Conservation (phyloP, 2,329 filamentous ascomycete genomes). For the Aspergillus sp. region DNA sequence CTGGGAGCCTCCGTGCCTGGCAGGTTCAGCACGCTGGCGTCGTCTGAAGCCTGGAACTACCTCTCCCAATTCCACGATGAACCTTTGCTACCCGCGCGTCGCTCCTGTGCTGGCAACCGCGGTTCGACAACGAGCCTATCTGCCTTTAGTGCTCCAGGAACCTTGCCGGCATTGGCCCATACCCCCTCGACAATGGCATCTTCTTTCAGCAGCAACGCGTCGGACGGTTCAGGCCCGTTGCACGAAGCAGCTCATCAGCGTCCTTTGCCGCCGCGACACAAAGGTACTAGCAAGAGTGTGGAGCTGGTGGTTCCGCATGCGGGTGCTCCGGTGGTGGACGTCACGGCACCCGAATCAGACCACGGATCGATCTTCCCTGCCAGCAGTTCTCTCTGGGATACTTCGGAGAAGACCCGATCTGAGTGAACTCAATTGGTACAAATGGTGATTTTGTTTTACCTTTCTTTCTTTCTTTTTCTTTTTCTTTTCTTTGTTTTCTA, state of each 20-base stretch:
- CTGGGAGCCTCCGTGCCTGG: slow-evolving; percentile 7
- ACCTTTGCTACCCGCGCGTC: slow-evolving; percentile 10
- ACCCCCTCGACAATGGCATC: slow-evolving; percentile 33
- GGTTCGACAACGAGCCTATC: slow-evolving; percentile 28
- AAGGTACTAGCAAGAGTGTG: slow-evolving; percentile 24
- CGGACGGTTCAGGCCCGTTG: slow-evolving; percentile 24
- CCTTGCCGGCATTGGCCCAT: slow-evolving; percentile 26
- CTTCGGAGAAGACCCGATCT: slow-evolving; percentile 6
- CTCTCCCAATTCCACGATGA: slow-evolving; percentile 38
- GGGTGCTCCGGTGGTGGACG: slow-evolving; percentile 8
- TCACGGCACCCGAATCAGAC: slow-evolving; percentile 11
- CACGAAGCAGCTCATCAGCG: slow-evolving; percentile 22
- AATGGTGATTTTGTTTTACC: too few species aligned
- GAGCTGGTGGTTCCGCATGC: slow-evolving; percentile 36
- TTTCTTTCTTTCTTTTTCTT: too few species aligned
- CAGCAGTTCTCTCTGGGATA: slow-evolving; percentile 21
- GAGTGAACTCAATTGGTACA: neutral
- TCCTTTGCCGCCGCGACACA: slow-evolving; percentile 33
- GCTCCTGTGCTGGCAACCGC: slow-evolving; percentile 10
- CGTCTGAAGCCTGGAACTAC: slow-evolving; percentile 38
- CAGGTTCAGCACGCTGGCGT: slow-evolving; percentile 14
- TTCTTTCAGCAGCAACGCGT: slow-evolving; percentile 30
- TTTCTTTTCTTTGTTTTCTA: too few species aligned
- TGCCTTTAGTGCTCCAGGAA: slow-evolving; percentile 15
- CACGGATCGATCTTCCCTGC: slow-evolving; percentile 23